phyloP scores from a whole-genome alignment of 441 rosid genomes.

The Hura crepitans region DNA sequence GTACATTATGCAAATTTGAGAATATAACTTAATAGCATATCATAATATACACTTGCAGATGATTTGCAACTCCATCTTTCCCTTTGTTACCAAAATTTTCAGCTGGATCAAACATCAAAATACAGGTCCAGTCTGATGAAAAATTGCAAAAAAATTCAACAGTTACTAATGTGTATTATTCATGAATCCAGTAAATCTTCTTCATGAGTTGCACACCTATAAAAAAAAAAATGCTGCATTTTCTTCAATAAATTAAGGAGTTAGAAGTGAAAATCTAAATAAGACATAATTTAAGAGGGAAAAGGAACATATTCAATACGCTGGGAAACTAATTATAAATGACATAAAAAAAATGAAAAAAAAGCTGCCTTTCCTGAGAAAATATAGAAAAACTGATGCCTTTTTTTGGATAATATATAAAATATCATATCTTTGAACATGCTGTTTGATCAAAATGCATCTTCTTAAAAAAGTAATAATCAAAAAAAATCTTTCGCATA shows the following conservation, averaged over 20 bases:
- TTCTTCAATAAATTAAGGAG: neutral
- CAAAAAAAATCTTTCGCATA: too few species aligned
- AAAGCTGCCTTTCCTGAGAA: neutral
- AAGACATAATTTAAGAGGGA: too few species aligned
- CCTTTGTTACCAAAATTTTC: neutral
- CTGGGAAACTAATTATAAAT: neutral
- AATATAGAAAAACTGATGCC: neutral
- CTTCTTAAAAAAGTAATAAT: too few species aligned
- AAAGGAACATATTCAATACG: neutral
- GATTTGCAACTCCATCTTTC: neutral
- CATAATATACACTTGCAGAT: neutral
- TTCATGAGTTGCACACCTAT: neutral
- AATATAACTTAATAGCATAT: neutral
- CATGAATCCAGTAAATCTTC: neutral
- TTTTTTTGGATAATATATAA: too few species aligned
- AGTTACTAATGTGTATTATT: neutral
- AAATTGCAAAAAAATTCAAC: neutral
- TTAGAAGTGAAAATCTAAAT: too few species aligned
- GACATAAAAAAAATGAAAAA: neutral
- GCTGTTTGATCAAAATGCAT: too few species aligned
- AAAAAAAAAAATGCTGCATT: neutral
- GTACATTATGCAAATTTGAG: neutral
- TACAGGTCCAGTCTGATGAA: neutral
- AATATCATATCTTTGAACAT: too few species aligned
- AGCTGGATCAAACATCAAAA: conserved; percentile 5